Evolutionary conservation across 2,329 filamentous ascomycete species (phyloP), one percentile per base, ranked within the genome.

Genomic region (Kalmusia sp.): DNA sequence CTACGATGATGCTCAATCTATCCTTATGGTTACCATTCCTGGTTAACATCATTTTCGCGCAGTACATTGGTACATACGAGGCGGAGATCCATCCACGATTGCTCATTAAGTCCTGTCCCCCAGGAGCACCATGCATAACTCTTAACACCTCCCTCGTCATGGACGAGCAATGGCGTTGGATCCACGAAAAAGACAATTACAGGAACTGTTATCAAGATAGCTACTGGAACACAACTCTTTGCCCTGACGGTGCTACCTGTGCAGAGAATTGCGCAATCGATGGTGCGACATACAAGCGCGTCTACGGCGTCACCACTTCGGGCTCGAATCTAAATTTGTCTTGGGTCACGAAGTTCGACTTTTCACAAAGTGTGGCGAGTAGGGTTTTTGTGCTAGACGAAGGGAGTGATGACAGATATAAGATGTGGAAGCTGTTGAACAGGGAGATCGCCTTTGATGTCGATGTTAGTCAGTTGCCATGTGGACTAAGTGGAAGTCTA

Each of bases 401-500:
- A 34, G 50, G 55, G n/a, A 54, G 51, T 31, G 25, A 19, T n/a
- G 40, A 45, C 15, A 61, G 55, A 30, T 68, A 69, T 41, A 44
- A 67, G 52, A 62, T 66, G 49, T 69, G 64, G 55, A 65, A 62
- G 51, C 43, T 69, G 27, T 35, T 65, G 43, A 61, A 62, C 31
- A 61, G 67, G 43, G 65, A 69, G 49, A 65, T 68, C 46, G 63
- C 62, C 11, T 69, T 69, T 43, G 64, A 69, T 47, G 63, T 69
- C n/a, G 65, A 68, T 35, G 49, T 87, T 25, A 87, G 85, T 21
- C 78, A 80, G 53, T 75, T 88, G 14, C 81, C 82, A 46, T 90
- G 87, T 64, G 87, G 87, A 44, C 74, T 90, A 49, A 89, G 90
- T 70, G 87, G 86, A 37, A 59, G 52, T 44, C n/a, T 57, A 37